Conservation (phyloP, 2,329 filamentous ascomycete genomes). For the Cryoendolithus antarcticus region DNA sequence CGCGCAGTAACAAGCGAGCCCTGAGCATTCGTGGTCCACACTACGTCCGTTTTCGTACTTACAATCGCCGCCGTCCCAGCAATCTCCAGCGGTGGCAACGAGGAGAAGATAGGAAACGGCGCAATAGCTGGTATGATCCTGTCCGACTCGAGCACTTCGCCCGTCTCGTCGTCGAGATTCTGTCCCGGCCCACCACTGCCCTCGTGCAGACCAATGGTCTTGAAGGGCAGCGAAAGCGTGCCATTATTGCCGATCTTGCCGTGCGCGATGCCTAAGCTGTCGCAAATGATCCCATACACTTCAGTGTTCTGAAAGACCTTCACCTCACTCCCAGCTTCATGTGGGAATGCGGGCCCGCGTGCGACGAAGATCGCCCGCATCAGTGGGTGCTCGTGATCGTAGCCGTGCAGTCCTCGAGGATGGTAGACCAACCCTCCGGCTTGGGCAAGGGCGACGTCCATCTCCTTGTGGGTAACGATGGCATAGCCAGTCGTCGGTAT, state of each 20-base stretch:
- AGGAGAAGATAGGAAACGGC: conserved; percentile 2
- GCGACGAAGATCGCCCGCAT: conserved; percentile 96
- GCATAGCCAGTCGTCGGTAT: conserved; percentile 88
- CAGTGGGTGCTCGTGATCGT: conserved; percentile 85
- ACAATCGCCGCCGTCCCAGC: conserved; percentile 3
- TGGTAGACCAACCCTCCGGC: conserved; percentile 56
- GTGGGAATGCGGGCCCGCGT: conserved; percentile 81
- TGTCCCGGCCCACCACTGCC: conserved; percentile 5
- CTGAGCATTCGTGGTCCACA: conserved; percentile 1
- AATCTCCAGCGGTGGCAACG: conserved; percentile 1
- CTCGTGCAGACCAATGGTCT: conserved; percentile 48
- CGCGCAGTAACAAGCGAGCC: conserved; percentile 2
- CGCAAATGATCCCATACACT: conserved; percentile 89
- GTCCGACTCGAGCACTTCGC: background rate
- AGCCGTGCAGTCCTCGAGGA: conserved; percentile 80
- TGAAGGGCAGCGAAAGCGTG: conserved; percentile 61
- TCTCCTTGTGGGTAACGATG: conserved; percentile 71
- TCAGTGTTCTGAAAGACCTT: conserved; percentile 85
- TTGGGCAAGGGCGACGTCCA: conserved; percentile 57
- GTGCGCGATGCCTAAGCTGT: conserved; percentile 64
- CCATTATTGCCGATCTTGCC: conserved; percentile 63
- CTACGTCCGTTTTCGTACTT: conserved; percentile 4
- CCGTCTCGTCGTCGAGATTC: conserved; percentile 10
- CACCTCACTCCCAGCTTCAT: conserved; percentile 66
- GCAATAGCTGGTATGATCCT: conserved; percentile 2